Conservation (phyloP, 345 rosid species). For the Erysimum cheiranthoides region DNA sequence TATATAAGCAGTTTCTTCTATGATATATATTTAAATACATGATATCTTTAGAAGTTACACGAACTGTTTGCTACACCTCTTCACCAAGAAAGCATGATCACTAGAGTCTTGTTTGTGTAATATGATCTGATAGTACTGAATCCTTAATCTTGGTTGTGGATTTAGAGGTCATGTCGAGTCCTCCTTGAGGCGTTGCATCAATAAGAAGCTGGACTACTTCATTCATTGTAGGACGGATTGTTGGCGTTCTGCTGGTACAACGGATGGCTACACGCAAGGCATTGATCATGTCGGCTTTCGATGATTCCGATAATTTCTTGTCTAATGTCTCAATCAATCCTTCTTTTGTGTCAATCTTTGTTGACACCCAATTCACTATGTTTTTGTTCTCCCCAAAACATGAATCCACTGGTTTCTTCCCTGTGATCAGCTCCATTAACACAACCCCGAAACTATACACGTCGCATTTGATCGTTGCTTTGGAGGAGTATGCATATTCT, state of each 20-base stretch:
- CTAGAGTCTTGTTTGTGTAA: conserved; percentile 36
- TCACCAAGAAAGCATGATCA: conserved; percentile 14
- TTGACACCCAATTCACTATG: conserved; percentile 78
- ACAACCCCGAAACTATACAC: conserved; percentile 95
- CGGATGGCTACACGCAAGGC: conserved; percentile 77
- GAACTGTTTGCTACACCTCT: conserved; percentile 26
- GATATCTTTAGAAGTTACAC: conserved; percentile 24
- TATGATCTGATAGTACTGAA: conserved; percentile 34
- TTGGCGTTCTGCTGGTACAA: conserved; percentile 68
- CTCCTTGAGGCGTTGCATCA: conserved; percentile 67
- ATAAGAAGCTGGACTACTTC: conserved; percentile 84
- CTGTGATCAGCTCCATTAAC: conserved; percentile 85
- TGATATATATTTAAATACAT: conserved; percentile 19
- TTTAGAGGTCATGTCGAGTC: conserved; percentile 49
- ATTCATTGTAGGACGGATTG: conserved; percentile 80
- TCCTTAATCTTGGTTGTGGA: conserved; percentile 62
- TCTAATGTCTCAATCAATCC: conserved; percentile 76
- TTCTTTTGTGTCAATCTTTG: conserved; percentile 74
- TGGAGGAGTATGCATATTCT: conserved; percentile 87
- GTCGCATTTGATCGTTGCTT: conserved; percentile 90
- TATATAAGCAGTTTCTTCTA: conserved; percentile 15
- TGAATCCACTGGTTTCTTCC: conserved; percentile 76
- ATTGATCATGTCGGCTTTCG: conserved; percentile 69
- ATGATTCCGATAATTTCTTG: conserved; percentile 66
- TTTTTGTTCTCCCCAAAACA: conserved; percentile 87